These are phyloP conservation scores for Brachypodium distachyon DNA, from an alignment of 202 grass and related monocot genomes.

Conservation along the genomic window DNA sequence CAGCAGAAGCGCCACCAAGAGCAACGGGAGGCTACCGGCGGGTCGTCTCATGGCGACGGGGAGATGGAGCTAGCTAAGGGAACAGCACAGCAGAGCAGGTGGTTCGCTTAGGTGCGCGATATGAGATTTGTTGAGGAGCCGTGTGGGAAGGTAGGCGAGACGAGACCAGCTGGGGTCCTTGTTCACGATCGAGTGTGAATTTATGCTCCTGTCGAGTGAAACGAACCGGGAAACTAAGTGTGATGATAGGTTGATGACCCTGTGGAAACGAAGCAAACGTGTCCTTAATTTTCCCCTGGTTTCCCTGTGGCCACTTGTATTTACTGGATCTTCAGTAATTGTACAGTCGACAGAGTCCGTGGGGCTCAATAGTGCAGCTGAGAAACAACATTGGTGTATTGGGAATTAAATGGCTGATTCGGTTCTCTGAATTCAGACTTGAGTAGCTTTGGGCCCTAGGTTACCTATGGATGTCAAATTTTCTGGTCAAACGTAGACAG, in stretches of 20 bases:
- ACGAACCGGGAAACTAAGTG: not conserved
- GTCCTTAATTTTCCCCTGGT: not conserved
- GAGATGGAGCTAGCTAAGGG: not conserved
- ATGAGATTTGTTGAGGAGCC: not conserved
- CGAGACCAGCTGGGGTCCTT: too few species aligned
- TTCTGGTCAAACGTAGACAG: not conserved
- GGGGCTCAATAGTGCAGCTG: not conserved
- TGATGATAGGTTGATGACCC: not conserved
- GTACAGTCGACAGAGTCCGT: not conserved
- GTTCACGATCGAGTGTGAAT: conserved; percentile 4
- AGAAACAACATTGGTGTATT: not conserved
- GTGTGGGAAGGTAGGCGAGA: not conserved
- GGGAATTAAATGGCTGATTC: not conserved
- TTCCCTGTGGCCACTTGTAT: not conserved
- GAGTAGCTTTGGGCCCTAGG: not conserved
- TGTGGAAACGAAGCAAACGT: conserved; percentile 4
- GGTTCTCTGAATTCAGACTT: not conserved
- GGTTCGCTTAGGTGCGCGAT: not conserved
- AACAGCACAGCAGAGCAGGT: not conserved
- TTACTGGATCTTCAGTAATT: not conserved
- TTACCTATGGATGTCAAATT: not conserved
- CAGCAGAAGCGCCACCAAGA: conserved; percentile 7
- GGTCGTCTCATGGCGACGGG: conserved; percentile 27
- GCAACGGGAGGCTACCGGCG: not conserved
- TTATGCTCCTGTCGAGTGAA: conserved; percentile 10